Conservation (phyloP, 1,284 basidiomycete species). For the Ganoderma lucidum region DNA sequence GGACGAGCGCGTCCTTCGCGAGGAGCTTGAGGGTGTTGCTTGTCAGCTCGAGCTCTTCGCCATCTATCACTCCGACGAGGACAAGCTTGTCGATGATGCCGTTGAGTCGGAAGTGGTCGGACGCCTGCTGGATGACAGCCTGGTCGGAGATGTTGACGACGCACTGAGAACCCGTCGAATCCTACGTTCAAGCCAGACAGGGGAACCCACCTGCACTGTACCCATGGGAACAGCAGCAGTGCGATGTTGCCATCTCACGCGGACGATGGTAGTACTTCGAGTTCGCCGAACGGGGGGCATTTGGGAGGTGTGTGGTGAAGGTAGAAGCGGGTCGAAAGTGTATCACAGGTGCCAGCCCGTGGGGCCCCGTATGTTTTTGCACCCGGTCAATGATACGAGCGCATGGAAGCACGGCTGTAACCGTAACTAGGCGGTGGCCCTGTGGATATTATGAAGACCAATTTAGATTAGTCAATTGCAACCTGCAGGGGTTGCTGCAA, state of each 20-base stretch:
- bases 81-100: neutral
- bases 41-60: slow-evolving; percentile 1
- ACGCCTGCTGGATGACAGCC: neutral
- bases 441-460: too few relatives aligned
- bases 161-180: neutral
- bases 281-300: neutral
- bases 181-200: neutral
- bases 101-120: neutral
- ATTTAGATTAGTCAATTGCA: too few relatives aligned
- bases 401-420: too few relatives aligned
- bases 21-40: neutral
- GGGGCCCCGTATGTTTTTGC: neutral
- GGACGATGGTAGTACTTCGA: neutral
- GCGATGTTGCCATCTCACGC: neutral
- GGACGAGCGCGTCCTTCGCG: neutral
- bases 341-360: too few relatives aligned
- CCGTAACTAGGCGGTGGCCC: too few relatives aligned
- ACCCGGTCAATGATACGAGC: neutral
- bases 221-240: neutral
- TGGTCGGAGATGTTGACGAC: neutral
- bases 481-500: too few relatives aligned
- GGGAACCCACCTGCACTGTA: neutral
- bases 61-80: neutral
- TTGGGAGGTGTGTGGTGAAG: neutral
- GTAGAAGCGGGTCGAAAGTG: neutral